A percentile compares a stretch with the other conserved stretches of the same genome.
Conservation (phyloP, 2,329 filamentous ascomycete genomes). For the Fusarium sp. region DNA sequence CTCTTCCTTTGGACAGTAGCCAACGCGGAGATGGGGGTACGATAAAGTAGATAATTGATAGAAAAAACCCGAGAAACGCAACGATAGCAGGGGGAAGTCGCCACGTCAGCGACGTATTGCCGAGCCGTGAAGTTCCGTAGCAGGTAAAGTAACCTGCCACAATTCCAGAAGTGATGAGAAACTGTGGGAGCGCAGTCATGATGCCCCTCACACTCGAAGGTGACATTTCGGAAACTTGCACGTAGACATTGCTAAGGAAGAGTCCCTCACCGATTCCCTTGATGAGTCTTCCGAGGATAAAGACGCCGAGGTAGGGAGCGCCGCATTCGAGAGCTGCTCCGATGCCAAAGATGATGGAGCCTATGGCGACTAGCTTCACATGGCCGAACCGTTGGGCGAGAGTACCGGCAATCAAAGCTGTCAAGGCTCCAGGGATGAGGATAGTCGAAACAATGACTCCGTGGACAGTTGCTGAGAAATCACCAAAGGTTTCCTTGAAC, state of each 20-base stretch:
- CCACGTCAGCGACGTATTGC: constrained; percentile 60
- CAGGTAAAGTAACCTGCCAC: constrained; percentile 66
- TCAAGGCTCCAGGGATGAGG: constrained; percentile 65
- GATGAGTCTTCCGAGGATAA: constrained; percentile 63
- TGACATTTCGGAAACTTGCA: constrained; percentile 67
- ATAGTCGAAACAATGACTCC: constrained; percentile 68
- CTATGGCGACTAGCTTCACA: constrained; percentile 59
- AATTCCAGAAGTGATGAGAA: constrained; percentile 60
- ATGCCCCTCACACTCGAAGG: constrained; percentile 59
- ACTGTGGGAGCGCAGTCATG: constrained; percentile 61
- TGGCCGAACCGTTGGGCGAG: constrained; percentile 63
- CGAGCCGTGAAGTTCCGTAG: constrained; percentile 61
- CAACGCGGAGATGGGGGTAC: constrained; percentile 64
- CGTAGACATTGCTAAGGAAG: constrained; percentile 60
- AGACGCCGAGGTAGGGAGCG: constrained; percentile 54
- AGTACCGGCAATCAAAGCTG: constrained; percentile 64
- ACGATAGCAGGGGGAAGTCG: constrained; percentile 58
- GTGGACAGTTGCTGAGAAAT: constrained; percentile 62
- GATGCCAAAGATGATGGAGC: constrained; percentile 60
- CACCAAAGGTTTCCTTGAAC: constrained; percentile 60
- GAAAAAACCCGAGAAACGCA: constrained; percentile 44
- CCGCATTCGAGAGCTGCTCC: constrained; percentile 56
- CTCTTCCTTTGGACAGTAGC: constrained; percentile 56
- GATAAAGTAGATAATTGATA: constrained; percentile 47
- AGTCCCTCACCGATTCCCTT: constrained; percentile 66